Evolutionary conservation across 2,329 filamentous ascomycete genomes (phyloP).

Genomic region (Salinomyces thailandicus): DNA sequence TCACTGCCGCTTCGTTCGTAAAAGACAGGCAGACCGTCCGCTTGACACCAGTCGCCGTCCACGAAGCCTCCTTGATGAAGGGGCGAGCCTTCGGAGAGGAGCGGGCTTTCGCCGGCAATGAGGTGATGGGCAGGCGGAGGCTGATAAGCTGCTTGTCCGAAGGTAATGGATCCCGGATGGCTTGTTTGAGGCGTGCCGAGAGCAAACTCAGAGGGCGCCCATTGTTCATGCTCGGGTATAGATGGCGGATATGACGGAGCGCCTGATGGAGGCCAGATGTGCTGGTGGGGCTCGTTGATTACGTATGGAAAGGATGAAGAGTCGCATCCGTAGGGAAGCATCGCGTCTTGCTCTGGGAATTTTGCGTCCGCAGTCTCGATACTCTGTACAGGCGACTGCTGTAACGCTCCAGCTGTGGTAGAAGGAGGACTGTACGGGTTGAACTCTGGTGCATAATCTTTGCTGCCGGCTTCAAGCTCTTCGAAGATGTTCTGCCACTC

Average conservation of each 20-base stretch:
- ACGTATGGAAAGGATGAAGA: conserved; percentile 1
- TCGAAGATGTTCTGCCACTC: conserved; percentile 7
- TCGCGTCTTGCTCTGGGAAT: no score
- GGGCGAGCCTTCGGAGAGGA: conserved; percentile 7
- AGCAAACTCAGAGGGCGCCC: background rate
- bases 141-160: background rate
- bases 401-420: background rate
- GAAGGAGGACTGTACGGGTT: conserved; percentile 2
- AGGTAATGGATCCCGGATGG: background rate
- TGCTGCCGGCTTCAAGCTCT: conserved; percentile 1
- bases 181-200: background rate
- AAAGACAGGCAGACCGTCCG: background rate
- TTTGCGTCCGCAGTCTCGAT: conserved; percentile 1
- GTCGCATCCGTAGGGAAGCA: background rate
- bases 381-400: conserved; percentile 4
- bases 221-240: conserved; percentile 4
- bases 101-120: conserved; percentile 3
- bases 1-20: conserved; percentile 5
- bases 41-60: conserved; percentile 4
- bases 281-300: background rate
- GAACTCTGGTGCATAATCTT: conserved; percentile 1
- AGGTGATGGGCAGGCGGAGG: conserved; percentile 1
- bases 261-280: background rate
- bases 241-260: background rate
- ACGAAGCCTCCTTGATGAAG: conserved; percentile 2